Conservation (phyloP, 140 eudicot genomes). For the Bidens hawaiensis region DNA sequence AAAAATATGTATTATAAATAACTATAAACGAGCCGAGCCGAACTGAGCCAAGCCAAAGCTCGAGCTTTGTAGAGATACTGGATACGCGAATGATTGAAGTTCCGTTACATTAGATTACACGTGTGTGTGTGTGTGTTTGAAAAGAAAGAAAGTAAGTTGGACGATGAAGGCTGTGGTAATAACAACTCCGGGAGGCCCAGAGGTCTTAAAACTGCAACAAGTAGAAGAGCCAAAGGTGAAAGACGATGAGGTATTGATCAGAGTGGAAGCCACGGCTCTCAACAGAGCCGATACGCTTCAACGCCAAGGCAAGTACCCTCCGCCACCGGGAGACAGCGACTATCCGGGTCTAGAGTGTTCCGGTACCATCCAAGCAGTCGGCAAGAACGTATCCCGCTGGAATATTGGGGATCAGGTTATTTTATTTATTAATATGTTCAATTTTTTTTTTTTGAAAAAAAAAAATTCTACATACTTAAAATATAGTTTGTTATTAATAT, state of each 20-base stretch:
- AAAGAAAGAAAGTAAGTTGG: no score
- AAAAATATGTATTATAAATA: no score
- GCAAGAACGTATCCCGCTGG: conserved; percentile 73
- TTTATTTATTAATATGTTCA: no score
- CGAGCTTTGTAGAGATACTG: no score
- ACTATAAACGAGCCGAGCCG: no score
- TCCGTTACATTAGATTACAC: no score
- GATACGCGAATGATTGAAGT: no score
- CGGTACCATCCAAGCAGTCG: conserved; percentile 60
- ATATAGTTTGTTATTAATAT: no score
- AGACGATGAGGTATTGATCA: conserved; percentile 75
- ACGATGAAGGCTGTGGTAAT: conserved; percentile 85
- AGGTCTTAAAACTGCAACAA: conserved; percentile 61
- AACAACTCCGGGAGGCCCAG: conserved; percentile 75
- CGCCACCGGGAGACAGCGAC: conserved; percentile 68
- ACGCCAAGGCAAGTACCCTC: conserved; percentile 68
- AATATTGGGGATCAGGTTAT: conserved; percentile 83
- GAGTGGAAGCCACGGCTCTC: conserved; percentile 72
- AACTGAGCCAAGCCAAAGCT: no score
- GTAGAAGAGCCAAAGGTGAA: conserved; percentile 70
- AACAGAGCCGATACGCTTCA: conserved; percentile 96
- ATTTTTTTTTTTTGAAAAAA: no score
- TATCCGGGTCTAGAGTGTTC: conserved; percentile 93
- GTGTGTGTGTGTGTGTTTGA: no score
- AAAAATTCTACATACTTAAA: no score